Evolutionary conservation across 306 rosid genomes (phyloP).

Genomic region (Lupinus albus): DNA sequence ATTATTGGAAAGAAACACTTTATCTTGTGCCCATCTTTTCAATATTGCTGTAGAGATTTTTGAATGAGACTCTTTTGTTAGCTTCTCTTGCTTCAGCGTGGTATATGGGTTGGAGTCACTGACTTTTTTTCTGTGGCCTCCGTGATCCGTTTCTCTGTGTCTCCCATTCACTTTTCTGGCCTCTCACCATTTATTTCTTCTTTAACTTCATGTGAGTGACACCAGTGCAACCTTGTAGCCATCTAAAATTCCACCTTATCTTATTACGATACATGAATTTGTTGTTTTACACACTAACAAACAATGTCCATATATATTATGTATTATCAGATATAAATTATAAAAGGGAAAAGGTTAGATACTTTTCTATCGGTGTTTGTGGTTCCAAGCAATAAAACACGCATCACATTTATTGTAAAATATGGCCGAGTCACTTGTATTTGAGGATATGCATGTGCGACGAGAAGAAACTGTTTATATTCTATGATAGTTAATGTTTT

Average conservation of each 20-base stretch:
- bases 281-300: no score
- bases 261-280: not conserved
- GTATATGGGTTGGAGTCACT: constrained; percentile 22
- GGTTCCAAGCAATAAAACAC: no score
- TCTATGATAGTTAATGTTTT: no score
- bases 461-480: no score
- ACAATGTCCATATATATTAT: no score
- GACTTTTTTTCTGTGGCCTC: constrained; percentile 51
- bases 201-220: constrained; percentile 3
- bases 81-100: constrained; percentile 17
- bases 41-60: constrained; percentile 29
- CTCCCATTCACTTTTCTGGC: constrained; percentile 22
- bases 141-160: not conserved
- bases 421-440: no score
- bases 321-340: no score
- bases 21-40: constrained; percentile 6
- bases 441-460: no score
- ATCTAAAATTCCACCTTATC: not conserved
- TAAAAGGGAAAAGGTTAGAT: no score
- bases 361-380: no score
- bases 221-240: constrained; percentile 33
- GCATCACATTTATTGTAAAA: no score
- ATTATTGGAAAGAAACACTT: not conserved
- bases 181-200: constrained; percentile 30
- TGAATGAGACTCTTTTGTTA: constrained; percentile 43